phyloP scores from a whole-genome alignment of 2,329 filamentous ascomycete species.

The Monascus ruber region DNA sequence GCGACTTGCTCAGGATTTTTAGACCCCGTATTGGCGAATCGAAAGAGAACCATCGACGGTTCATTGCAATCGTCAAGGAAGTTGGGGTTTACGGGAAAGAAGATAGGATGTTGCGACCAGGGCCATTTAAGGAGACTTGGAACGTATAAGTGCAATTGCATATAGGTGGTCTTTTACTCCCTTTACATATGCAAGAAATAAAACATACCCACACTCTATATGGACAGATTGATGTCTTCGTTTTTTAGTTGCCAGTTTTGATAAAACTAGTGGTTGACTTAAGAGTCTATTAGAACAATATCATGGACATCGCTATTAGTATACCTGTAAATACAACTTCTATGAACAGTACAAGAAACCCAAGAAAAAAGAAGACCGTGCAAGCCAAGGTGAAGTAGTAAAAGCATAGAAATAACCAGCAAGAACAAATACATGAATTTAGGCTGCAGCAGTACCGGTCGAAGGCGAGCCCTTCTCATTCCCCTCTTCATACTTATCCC shows the following conservation, averaged over 20 bases:
- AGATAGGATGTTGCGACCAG: slow-evolving; percentile 30
- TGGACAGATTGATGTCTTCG: too few relatives aligned
- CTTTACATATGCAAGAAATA: too few relatives aligned
- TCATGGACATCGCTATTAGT: too few relatives aligned
- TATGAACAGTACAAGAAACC: too few relatives aligned
- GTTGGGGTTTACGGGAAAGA: slow-evolving; percentile 33
- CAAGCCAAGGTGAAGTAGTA: too few relatives aligned
- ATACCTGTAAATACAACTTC: too few relatives aligned
- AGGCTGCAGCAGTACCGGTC: slow-evolving; percentile 11
- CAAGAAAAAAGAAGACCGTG: slow-evolving; percentile 1
- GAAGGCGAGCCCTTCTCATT: slow-evolving; percentile 13
- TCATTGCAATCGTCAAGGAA: slow-evolving; percentile 35
- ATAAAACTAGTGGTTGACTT: too few relatives aligned
- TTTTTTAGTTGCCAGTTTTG: too few relatives aligned
- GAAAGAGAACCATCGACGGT: slow-evolving; percentile 29
- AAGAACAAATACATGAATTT: background rate
- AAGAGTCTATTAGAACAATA: too few relatives aligned
- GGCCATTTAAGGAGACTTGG: slow-evolving; percentile 19
- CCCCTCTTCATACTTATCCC: slow-evolving; percentile 55
- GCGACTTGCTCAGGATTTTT: slow-evolving; percentile 34
- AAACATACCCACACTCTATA: too few relatives aligned
- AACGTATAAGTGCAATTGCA: too few relatives aligned
- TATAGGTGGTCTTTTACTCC: too few relatives aligned
- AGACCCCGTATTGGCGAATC: slow-evolving; percentile 31
- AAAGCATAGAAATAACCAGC: background rate